A percentile compares a stretch with the other conserved stretches of the same genome.
These are phyloP conservation scores for Fusarium armeniacum DNA, from an alignment of 2,329 filamentous ascomycete genomes.

Conservation along the genomic window DNA sequence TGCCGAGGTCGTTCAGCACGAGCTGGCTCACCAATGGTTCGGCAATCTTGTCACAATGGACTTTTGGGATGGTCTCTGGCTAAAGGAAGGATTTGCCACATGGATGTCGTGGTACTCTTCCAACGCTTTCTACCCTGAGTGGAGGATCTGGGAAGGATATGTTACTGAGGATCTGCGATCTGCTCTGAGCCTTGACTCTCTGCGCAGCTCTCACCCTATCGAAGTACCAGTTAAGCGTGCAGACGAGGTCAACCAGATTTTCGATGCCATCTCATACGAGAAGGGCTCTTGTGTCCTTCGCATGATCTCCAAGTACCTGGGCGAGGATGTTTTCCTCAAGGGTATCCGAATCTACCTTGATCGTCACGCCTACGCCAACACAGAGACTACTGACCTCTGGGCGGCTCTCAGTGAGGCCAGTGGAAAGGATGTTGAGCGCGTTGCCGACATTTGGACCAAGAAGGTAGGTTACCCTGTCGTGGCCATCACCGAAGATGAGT, in stretches of 20 bases:
- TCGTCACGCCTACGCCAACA: conserved; percentile 97
- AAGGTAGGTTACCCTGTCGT: conserved; percentile 94
- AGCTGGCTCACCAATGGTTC: conserved; percentile 98
- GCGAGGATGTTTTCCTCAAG: conserved; percentile 92
- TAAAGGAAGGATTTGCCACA: conserved; percentile 89
- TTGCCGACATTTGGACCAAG: conserved; percentile 98
- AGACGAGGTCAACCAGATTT: conserved; percentile 98
- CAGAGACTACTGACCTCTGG: conserved; percentile 92
- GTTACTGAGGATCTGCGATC: conserved; percentile 93
- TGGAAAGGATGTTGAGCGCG: conserved; percentile 88
- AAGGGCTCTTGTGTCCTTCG: conserved; percentile 96
- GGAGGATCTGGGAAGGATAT: conserved; percentile 98
- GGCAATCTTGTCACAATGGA: conserved; percentile 98
- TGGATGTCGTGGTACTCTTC: conserved; percentile 77
- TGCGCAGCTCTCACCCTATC: conserved; percentile 95
- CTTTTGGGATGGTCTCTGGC: conserved; percentile 97
- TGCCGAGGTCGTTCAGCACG: conserved; percentile 95
- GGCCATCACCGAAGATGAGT: conserved; percentile 77
- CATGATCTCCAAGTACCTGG: conserved; percentile 97
- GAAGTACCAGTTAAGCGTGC: conserved; percentile 96
- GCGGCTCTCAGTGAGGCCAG: conserved; percentile 87
- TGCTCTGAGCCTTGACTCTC: conserved; percentile 87
- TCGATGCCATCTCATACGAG: conserved; percentile 96
- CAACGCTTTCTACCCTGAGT: conserved; percentile 96
- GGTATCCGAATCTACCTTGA: conserved; percentile 92